phyloP scores from a whole-genome alignment of 2,329 filamentous ascomycete species.

The Stromatinia cepivora region DNA sequence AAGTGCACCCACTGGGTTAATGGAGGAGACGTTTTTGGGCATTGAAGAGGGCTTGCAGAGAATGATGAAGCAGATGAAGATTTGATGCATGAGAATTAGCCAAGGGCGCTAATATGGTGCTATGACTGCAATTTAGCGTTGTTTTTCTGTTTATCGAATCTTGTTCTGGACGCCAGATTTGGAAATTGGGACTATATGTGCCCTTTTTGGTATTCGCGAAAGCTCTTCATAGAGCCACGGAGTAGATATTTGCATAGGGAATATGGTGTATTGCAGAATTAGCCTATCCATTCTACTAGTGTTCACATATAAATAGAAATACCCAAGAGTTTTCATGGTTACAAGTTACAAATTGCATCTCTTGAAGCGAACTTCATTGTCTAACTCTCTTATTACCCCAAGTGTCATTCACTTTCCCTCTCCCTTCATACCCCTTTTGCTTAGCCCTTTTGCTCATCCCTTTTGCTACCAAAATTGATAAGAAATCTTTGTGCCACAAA shows the following conservation, averaged over 20 bases:
- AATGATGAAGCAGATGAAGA: conserved; percentile 1
- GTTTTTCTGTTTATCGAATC: background rate
- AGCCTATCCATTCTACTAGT: background rate
- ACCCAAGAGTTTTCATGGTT: background rate
- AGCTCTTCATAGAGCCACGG: background rate
- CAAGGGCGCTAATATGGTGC: background rate
- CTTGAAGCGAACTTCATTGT: background rate
- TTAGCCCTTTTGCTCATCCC: background rate
- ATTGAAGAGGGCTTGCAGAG: conserved; percentile 7
- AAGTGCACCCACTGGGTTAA: background rate
- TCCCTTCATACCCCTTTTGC: too few species aligned
- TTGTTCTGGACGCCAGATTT: background rate
- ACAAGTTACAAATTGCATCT: background rate
- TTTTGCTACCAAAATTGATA: background rate
- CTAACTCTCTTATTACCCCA: background rate
- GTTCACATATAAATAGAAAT: background rate
- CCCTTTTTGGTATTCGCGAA: background rate
- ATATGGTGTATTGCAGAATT: background rate
- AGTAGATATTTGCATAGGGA: background rate
- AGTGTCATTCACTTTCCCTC: background rate
- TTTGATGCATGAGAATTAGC: background rate
- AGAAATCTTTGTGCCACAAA: background rate
- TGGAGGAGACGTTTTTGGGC: background rate
- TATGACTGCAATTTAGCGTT: background rate
- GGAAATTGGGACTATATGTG: background rate